phyloP scores from a whole-genome alignment of 345 rosid species.

The Gossypium herbaceum region DNA sequence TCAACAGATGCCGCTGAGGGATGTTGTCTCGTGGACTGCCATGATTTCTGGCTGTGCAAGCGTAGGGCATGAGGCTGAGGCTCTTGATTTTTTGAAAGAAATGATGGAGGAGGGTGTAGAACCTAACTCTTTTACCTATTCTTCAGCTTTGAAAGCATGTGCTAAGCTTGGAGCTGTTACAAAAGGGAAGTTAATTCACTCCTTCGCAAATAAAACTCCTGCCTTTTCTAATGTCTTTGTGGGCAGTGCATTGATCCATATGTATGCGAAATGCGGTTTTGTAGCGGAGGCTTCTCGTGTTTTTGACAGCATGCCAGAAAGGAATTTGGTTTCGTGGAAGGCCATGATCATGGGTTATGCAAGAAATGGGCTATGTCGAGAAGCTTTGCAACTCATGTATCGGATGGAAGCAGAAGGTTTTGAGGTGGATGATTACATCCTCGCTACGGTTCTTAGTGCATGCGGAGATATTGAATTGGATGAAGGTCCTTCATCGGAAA shows the following conservation, averaged over 20 bases:
- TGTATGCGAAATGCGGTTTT: slow-evolving; percentile 83
- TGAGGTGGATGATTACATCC: slow-evolving; percentile 66
- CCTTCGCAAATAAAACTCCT: slow-evolving; percentile 63
- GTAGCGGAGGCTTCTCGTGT: slow-evolving; percentile 66
- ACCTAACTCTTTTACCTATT: slow-evolving; percentile 75
- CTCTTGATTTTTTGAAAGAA: slow-evolving; percentile 63
- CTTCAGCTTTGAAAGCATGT: slow-evolving; percentile 82
- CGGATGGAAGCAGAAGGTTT: slow-evolving; percentile 75
- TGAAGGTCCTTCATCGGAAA: slow-evolving; percentile 27
- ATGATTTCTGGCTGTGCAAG: slow-evolving; percentile 76
- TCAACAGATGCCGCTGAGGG: slow-evolving; percentile 64
- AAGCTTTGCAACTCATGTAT: slow-evolving; percentile 83
- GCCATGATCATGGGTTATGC: slow-evolving; percentile 82
- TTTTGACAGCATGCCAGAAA: slow-evolving; percentile 71
- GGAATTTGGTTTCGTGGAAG: slow-evolving; percentile 73
- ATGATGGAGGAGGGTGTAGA: slow-evolving; percentile 88
- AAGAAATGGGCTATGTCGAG: slow-evolving; percentile 61
- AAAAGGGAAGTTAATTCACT: slow-evolving; percentile 68
- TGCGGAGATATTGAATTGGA: slow-evolving; percentile 65
- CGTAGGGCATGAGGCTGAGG: slow-evolving; percentile 73
- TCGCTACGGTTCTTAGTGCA: slow-evolving; percentile 49
- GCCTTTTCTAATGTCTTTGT: slow-evolving; percentile 63
- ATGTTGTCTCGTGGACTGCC: slow-evolving; percentile 92
- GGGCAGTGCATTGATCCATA: slow-evolving; percentile 73
- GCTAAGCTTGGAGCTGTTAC: slow-evolving; percentile 59